A percentile compares a stretch with the other conserved stretches of the same genome.
These are phyloP conservation scores for Bacidia gigantensis DNA, from an alignment of 495 filamentous ascomycete species.

Conservation along the genomic window DNA sequence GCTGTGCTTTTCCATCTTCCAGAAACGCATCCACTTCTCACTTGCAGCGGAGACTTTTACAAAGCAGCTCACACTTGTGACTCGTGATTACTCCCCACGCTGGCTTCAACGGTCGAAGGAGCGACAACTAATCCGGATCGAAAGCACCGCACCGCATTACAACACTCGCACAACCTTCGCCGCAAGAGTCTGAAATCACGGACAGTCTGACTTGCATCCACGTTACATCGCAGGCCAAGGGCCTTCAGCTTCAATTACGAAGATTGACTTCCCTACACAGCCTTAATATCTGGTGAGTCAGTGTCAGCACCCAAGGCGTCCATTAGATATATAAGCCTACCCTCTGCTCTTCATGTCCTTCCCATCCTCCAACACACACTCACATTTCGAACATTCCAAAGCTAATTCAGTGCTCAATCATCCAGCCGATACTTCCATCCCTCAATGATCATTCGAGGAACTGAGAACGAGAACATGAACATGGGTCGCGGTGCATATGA, in stretches of 20 bases:
- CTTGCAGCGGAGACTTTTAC: slow-evolving; percentile 7
- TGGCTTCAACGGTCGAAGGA: background rate
- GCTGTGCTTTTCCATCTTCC: background rate
- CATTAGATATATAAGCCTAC: slow-evolving; percentile 3
- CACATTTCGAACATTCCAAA: background rate
- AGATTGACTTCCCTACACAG: background rate
- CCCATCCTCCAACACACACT: slow-evolving; percentile 1
- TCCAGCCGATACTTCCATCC: background rate
- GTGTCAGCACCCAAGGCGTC: background rate
- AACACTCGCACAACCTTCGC: background rate
- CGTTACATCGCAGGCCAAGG: slow-evolving; percentile 5
- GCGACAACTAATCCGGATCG: background rate
- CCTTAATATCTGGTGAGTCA: slow-evolving; percentile 4
- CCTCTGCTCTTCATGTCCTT: background rate
- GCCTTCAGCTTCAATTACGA: slow-evolving; percentile 4
- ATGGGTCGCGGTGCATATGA: slow-evolving; percentile 49
- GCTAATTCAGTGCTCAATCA: background rate
- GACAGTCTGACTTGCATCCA: slow-evolving; percentile 3
- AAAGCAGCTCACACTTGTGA: background rate
- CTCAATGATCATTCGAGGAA: slow-evolving; percentile 37
- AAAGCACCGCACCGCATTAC: background rate
- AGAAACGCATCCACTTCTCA: background rate
- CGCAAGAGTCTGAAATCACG: slow-evolving; percentile 3
- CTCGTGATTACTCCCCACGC: slow-evolving; percentile 2
- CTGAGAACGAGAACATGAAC: slow-evolving; percentile 31